Evolutionary conservation across 2,329 filamentous ascomycete species (phyloP), one percentile per base, ranked within the genome.

Genomic region (Trichoderma polysporum): DNA sequence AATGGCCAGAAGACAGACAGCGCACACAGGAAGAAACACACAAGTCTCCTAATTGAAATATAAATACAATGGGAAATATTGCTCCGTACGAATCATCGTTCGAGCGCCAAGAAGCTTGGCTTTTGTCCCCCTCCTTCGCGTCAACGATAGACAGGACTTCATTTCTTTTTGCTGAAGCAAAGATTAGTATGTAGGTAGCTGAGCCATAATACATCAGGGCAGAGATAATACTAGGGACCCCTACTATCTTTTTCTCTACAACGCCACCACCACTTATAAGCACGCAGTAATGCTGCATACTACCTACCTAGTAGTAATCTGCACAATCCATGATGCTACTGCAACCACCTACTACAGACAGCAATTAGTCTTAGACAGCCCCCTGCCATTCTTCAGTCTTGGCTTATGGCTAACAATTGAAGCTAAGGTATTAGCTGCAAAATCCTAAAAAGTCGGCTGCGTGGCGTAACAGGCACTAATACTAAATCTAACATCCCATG

Each of bases 21-120:
- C 33, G 13, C 33, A 9, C 33, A 35, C 4, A 5, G n/a, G 13
- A 41, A n/a, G n/a, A 41, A 17, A 15, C 39, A 12, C n/a, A 27
- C 12, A 49, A 25, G 25, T 27, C 39, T 59, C 39, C 39, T 10
- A 22, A 35, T 22, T 29, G 8, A 33, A 25, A 33, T 8, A 4
- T 4, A 15, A 27, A 15, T 12, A 8, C 6, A 17, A 25, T 50
- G 12, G 47, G 22, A 50, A 12, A 50, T 50, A 17, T 27, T 22
- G 22, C 45, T 61, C 45, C 45, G 58, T 45, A 33, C 19, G 19
- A 37, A 61, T 37, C 58, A 45, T 25, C 13, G 27, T 17, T 29
- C 29, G n/a, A 35, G 31, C 58, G 58, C 47, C 58, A 61, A 61
- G 58, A 39, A 1, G 31, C 58, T 61, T 52, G 58, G 58, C 58